Evolutionary conservation across 345 rosid species (phyloP), one percentile per base, ranked within the genome.

Genomic region (Erucastrum elatum): DNA sequence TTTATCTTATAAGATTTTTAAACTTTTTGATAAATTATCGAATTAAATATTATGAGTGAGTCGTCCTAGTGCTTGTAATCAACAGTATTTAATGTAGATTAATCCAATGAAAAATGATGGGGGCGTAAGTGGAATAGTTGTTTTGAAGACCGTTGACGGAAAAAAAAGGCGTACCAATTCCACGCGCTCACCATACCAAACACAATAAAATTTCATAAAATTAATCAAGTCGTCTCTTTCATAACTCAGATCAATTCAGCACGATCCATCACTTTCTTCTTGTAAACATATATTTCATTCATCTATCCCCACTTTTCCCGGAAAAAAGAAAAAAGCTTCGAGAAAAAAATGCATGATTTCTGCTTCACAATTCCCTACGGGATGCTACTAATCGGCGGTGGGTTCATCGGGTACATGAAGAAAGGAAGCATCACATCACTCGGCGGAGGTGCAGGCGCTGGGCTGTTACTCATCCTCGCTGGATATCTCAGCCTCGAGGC

Each of bases 321-420:
- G 74, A 68, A 58, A 76, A 58, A 10, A 12, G 12, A 27, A 8
- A 51, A 64, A 41, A 69, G 60, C 8, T 21, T 1, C 12, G 33
- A 63, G 34, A 82, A 80, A 77, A 82, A 80, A 77, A 90, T 95
- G 99, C 93, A 93, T 81, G 98, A 96, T 84, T 96, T 96, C 86
- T 96, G 98, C 87, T 87, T 93, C 85, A 93, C 98, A 66, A 89
- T 93, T 87, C 98, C 99, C 26, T 96, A 96, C 77, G 98, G 98
- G 64, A 35, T 96, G 86, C 72, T 93, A 41, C 86, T 93, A 15
- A 83, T 93, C 79, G 87, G 73, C 16, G 98, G 99, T n/a, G 99
- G 99, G 8, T 78, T 88, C 35, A 64, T 93, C 33, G 99, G 98
- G 16, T 93, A 74, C 74, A 56, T 84, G 63, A 93, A 82, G 86